Evolutionary conservation across 768 basidiomycete genomes (phyloP).

Genomic region (Pleurotus salmoneostramineus): DNA sequence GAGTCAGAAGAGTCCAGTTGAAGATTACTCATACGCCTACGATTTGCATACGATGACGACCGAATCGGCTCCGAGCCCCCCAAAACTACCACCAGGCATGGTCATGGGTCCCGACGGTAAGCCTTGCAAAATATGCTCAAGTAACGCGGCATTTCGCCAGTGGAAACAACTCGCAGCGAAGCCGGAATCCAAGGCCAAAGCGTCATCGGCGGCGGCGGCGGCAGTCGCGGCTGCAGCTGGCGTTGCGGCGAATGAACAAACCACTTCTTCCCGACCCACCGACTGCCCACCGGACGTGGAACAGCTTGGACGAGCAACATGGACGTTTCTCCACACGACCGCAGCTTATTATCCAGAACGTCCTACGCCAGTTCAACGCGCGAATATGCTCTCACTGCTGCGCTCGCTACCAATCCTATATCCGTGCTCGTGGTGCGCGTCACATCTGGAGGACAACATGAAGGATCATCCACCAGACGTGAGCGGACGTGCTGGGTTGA

Average conservation of each 20-base stretch:
- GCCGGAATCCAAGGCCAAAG: constrained; percentile 27
- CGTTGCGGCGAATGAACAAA: constrained; percentile 9
- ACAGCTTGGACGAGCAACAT: constrained; percentile 86
- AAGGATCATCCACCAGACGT: constrained; percentile 72
- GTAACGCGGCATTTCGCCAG: constrained; percentile 52
- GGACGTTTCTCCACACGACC: constrained; percentile 95
- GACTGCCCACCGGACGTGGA: constrained; percentile 92
- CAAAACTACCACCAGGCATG: constrained; percentile 67
- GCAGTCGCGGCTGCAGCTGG: constrained; percentile 18
- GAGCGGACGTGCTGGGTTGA: constrained; percentile 60
- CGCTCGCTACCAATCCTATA: constrained; percentile 79
- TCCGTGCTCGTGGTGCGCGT: constrained; percentile 84
- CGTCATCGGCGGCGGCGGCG: constrained; percentile 12
- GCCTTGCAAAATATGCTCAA: constrained; percentile 87
- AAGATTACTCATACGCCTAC: no score
- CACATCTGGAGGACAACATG: constrained; percentile 75
- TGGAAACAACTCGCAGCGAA: constrained; percentile 42
- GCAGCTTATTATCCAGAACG: constrained; percentile 93
- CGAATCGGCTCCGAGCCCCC: no score
- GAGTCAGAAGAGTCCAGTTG: no score
- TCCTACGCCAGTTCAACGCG: constrained; percentile 71
- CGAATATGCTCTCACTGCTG: constrained; percentile 81
- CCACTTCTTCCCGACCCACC: constrained; percentile 33
- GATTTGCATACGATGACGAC: no score
- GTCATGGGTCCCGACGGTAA: constrained; percentile 92